Conservation (phyloP, 2,329 filamentous ascomycete genomes). For the Lachnellula willkommii region DNA sequence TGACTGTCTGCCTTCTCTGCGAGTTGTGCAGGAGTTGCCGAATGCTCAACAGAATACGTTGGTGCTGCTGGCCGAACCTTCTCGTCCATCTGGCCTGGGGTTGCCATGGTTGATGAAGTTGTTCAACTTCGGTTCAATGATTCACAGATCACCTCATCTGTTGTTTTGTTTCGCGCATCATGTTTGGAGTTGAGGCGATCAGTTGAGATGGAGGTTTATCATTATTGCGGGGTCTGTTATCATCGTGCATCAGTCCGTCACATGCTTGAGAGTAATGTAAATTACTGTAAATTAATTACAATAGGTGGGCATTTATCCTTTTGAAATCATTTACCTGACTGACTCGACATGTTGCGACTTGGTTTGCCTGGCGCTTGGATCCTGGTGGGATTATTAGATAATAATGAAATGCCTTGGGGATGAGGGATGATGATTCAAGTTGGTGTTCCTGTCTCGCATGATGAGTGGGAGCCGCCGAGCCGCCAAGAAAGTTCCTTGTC, state of each 20-base stretch:
- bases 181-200: background rate
- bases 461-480: too few relatives aligned
- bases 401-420: too few relatives aligned
- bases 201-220: background rate
- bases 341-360: too few relatives aligned
- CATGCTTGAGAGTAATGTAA: too few relatives aligned
- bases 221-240: background rate
- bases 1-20: conserved; percentile 15
- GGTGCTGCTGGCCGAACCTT: conserved; percentile 1
- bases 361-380: too few relatives aligned
- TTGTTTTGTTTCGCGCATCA: background rate
- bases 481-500: too few relatives aligned
- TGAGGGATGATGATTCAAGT: too few relatives aligned
- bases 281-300: too few relatives aligned
- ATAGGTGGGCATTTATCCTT: too few relatives aligned
- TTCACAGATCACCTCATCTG: background rate
- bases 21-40: conserved; percentile 18
- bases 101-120: conserved; percentile 5
- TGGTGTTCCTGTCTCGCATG: too few relatives aligned
- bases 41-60: background rate
- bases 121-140: background rate
- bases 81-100: conserved; percentile 9
- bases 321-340: too few relatives aligned
- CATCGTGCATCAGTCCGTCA: background rate
- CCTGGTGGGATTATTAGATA: too few relatives aligned